Evolutionary conservation across 2,329 filamentous ascomycete genomes (phyloP).

Genomic region (Acarospora socialis): DNA sequence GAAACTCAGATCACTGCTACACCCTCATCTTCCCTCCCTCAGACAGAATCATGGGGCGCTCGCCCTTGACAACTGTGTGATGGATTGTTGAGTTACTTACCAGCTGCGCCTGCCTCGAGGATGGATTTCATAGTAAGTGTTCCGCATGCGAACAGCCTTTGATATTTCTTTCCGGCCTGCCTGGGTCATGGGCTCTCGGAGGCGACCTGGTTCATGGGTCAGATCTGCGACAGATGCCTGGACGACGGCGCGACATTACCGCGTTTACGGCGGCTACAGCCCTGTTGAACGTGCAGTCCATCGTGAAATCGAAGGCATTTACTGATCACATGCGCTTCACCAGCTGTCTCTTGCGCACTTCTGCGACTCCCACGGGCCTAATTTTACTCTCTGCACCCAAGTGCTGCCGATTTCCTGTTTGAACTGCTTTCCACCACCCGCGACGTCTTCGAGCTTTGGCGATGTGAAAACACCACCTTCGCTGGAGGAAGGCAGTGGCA

Average conservation of each 20-base stretch:
- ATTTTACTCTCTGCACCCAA: slow-evolving; percentile 47
- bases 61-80: too few relatives aligned
- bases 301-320: too few relatives aligned
- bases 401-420: slow-evolving; percentile 40
- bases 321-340: neutral
- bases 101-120: too few relatives aligned
- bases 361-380: slow-evolving; percentile 48
- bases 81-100: too few relatives aligned
- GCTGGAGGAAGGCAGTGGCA: too few relatives aligned
- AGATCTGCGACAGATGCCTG: neutral
- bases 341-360: slow-evolving; percentile 49
- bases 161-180: too few relatives aligned
- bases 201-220: neutral
- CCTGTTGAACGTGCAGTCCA: too few relatives aligned
- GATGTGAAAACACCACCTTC: too few relatives aligned
- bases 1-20: too few relatives aligned
- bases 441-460: slow-evolving; percentile 17
- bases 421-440: slow-evolving; percentile 32
- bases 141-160: neutral
- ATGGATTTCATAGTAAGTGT: slow-evolving; percentile 13
- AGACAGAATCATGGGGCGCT: too few relatives aligned
- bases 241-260: neutral
- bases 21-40: too few relatives aligned
- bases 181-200: too few relatives aligned
- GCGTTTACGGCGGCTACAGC: neutral